phyloP scores from a whole-genome alignment of 1,284 basidiomycete species.

The Coniferiporia sulphurascens region DNA sequence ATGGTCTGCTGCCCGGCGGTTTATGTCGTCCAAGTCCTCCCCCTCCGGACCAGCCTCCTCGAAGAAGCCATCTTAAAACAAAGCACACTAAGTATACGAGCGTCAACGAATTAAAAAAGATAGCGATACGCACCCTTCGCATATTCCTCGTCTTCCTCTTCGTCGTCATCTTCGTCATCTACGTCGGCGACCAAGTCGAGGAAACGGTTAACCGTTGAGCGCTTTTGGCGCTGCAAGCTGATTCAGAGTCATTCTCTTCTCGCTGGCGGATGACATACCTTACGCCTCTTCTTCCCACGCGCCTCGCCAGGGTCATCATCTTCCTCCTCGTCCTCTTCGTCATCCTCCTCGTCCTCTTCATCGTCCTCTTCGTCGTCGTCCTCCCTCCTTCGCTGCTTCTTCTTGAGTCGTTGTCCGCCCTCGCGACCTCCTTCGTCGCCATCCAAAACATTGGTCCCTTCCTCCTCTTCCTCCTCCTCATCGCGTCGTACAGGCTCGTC shows the following conservation, averaged over 20 bases:
- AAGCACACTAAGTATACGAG: constrained; percentile 22
- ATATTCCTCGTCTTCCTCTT: constrained; percentile 87
- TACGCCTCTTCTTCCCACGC: constrained; percentile 49
- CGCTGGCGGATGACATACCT: constrained; percentile 35
- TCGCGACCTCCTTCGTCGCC: constrained; percentile 25
- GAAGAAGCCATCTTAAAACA: constrained; percentile 72
- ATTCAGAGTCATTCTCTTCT: constrained; percentile 2
- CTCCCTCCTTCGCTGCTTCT: constrained; percentile 32
- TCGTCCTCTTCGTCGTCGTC: constrained; percentile 30
- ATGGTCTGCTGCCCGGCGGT: constrained; percentile 61
- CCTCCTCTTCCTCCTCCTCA: constrained; percentile 21
- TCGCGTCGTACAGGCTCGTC: constrained; percentile 19
- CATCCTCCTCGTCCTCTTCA: constrained; percentile 34
- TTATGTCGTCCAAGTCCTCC: constrained; percentile 62
- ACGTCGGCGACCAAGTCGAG: constrained; percentile 95
- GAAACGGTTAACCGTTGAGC: constrained; percentile 71
- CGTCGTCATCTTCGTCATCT: constrained; percentile 92
- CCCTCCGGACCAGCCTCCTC: constrained; percentile 65
- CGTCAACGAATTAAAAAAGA: neutral
- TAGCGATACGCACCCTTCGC: constrained; percentile 52
- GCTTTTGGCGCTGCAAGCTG: constrained; percentile 51
- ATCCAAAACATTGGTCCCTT: constrained; percentile 23
- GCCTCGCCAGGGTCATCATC: constrained; percentile 34
- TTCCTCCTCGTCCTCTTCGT: constrained; percentile 29
- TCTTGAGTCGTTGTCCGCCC: constrained; percentile 23